Conservation (phyloP, 2,329 filamentous ascomycete species). For the Parastagonospora avenae region DNA sequence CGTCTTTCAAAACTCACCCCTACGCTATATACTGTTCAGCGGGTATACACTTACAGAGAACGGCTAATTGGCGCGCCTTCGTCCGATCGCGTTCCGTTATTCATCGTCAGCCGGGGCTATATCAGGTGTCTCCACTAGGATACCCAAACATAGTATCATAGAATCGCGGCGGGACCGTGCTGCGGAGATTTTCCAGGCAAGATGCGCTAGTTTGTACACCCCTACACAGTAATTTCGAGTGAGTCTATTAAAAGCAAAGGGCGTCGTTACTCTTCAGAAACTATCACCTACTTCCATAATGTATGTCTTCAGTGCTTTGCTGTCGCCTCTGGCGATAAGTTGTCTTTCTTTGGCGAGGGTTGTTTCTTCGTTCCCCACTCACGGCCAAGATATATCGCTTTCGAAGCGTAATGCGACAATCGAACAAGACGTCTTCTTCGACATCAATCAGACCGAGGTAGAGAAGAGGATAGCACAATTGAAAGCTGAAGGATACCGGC, state of each 20-base stretch:
- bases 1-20: background rate
- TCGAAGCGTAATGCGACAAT: constrained; percentile 14
- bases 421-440: constrained; percentile 16
- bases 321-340: background rate
- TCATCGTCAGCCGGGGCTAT: background rate
- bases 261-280: background rate
- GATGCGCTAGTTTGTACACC: background rate
- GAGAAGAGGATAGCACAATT: constrained; percentile 9
- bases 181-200: background rate
- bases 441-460: constrained; percentile 8
- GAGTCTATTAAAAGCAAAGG: constrained; percentile 1
- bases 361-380: constrained; percentile 10
- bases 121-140: background rate
- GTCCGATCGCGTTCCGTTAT: background rate
- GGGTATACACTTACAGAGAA: background rate
- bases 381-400: background rate
- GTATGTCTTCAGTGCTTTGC: constrained; percentile 10
- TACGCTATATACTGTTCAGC: background rate
- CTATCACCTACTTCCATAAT: background rate
- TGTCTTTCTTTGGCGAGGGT: constrained; percentile 11
- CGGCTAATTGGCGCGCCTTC: background rate
- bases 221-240: background rate
- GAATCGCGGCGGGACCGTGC: background rate
- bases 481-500: constrained; percentile 20
- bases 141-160: background rate